These are phyloP conservation scores for Candida tunisiensis DNA, from an alignment of 1,139 yeast genomes.

Conservation along the genomic window DNA sequence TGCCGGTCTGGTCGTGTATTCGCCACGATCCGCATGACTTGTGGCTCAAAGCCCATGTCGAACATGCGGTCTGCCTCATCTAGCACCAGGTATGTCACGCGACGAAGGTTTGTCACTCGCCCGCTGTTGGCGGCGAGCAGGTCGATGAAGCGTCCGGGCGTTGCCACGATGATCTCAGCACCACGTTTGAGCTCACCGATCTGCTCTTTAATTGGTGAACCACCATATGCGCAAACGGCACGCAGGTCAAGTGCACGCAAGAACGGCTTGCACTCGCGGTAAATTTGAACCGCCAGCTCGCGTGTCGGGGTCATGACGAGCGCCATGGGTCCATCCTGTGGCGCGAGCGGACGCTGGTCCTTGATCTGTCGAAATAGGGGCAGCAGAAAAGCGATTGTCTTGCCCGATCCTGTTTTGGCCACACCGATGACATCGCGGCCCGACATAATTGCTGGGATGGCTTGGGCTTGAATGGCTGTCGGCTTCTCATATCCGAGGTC, in stretches of 20 bases:
- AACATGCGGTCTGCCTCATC: constrained; percentile 98
- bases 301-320: constrained; percentile 82
- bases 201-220: constrained; percentile 68
- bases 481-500: constrained; percentile 43
- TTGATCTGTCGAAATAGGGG: constrained; percentile 75
- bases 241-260: constrained; percentile 30
- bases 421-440: constrained; percentile 88
- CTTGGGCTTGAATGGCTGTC: constrained; percentile 83
- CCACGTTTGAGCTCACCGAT: constrained; percentile 70
- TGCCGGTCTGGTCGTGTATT: constrained; percentile 79
- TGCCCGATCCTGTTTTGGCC: constrained; percentile 95
- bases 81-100: constrained; percentile 67
- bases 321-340: constrained; percentile 62
- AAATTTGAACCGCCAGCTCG: constrained; percentile 78
- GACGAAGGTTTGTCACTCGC: constrained; percentile 45
- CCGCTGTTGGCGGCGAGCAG: constrained; percentile 74
- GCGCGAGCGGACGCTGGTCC: constrained; percentile 42
- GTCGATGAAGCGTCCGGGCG: constrained; percentile 94
- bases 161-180: constrained; percentile 72
- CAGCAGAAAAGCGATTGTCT: constrained; percentile 72
- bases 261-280: constrained; percentile 48
- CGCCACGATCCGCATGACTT: constrained; percentile 63
- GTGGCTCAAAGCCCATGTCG: constrained; percentile 97
- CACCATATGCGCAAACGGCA: constrained; percentile 87
- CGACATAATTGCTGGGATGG: constrained; percentile 78